These are phyloP conservation scores for Phialophora tarda DNA, from an alignment of 2,329 filamentous ascomycete species.

Conservation along the genomic window DNA sequence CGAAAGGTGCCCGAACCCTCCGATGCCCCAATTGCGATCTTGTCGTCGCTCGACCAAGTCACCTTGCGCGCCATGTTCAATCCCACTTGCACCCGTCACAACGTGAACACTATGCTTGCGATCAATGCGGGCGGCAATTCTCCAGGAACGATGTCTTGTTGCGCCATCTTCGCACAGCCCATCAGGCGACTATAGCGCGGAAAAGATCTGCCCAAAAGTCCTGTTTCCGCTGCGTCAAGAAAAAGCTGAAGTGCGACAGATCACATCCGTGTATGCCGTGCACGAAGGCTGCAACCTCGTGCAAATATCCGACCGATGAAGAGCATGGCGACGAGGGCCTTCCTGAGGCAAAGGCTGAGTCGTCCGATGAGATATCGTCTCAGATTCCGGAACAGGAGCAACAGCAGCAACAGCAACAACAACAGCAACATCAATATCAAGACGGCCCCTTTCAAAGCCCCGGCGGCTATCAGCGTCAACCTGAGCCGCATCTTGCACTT, in stretches of 20 bases:
- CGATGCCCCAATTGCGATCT: slow-evolving; percentile 33
- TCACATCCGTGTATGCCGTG: slow-evolving; percentile 26
- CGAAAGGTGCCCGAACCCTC: slow-evolving; percentile 27
- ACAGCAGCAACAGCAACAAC: not conserved
- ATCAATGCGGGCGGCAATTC: slow-evolving; percentile 32
- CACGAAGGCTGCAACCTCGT: slow-evolving; percentile 19
- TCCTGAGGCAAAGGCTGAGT: slow-evolving; percentile 20
- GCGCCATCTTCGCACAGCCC: slow-evolving; percentile 32
- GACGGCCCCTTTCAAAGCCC: slow-evolving; percentile 11
- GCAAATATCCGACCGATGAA: slow-evolving; percentile 29
- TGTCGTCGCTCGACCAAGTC: slow-evolving; percentile 31
- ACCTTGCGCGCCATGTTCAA: slow-evolving; percentile 33
- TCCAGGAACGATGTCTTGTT: slow-evolving; percentile 34
- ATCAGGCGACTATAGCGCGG: slow-evolving; percentile 27
- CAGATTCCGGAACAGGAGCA: slow-evolving; percentile 15
- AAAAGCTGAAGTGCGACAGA: slow-evolving; percentile 35
- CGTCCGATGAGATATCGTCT: not conserved
- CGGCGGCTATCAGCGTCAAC: slow-evolving; percentile 4
- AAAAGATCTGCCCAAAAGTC: slow-evolving; percentile 31
- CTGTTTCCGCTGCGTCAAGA: slow-evolving; percentile 35
- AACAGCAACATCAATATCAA: slow-evolving; percentile 10
- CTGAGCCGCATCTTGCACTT: slow-evolving; percentile 4
- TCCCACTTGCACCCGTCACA: slow-evolving; percentile 31
- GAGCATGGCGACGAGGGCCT: not conserved
- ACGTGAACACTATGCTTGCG: slow-evolving; percentile 32